These are phyloP conservation scores for Collariella sp. DNA, from an alignment of 495 filamentous ascomycete genomes.

Conservation along the genomic window DNA sequence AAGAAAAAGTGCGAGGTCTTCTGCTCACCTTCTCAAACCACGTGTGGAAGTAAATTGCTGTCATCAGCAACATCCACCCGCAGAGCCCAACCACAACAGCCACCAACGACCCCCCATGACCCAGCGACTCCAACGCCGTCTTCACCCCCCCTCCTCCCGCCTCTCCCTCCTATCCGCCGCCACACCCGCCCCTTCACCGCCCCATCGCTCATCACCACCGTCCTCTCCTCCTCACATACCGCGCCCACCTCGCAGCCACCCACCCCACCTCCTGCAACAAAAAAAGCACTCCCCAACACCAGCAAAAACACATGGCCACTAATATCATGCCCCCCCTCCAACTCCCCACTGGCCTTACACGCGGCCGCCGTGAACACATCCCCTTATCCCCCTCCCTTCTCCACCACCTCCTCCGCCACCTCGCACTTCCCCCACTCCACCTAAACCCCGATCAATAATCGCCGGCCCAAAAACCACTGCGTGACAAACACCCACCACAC, in stretches of 20 bases:
- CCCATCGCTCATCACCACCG: constrained; percentile 52
- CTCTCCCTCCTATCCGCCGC: constrained; percentile 31
- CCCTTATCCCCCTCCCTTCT: constrained; percentile 24
- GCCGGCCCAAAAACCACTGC: constrained; percentile 91
- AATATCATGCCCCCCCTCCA: constrained; percentile 93
- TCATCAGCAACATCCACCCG: constrained; percentile 97
- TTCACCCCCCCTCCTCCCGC: constrained; percentile 12
- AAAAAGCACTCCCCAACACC: constrained; percentile 68
- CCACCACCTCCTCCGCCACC: constrained; percentile 22
- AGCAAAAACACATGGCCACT: constrained; percentile 92
- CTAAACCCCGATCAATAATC: constrained; percentile 80
- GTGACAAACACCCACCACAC: constrained; percentile 70
- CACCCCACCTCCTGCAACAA: constrained; percentile 72
- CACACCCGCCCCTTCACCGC: constrained; percentile 43
- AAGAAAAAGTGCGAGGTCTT: background rate
- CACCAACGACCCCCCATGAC: constrained; percentile 39
- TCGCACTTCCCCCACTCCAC: constrained; percentile 76
- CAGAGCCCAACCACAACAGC: constrained; percentile 53
- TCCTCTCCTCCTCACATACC: constrained; percentile 44
- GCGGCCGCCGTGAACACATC: constrained; percentile 62
- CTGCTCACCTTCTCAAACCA: constrained; percentile 93
- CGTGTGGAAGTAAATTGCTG: constrained; percentile 92
- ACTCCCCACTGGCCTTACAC: constrained; percentile 71
- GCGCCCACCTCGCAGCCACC: constrained; percentile 38
- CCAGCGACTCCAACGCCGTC: constrained; percentile 25